These are phyloP conservation scores for Chenopodium album DNA, from an alignment of 148 eudicot species.

Conservation along the genomic window DNA sequence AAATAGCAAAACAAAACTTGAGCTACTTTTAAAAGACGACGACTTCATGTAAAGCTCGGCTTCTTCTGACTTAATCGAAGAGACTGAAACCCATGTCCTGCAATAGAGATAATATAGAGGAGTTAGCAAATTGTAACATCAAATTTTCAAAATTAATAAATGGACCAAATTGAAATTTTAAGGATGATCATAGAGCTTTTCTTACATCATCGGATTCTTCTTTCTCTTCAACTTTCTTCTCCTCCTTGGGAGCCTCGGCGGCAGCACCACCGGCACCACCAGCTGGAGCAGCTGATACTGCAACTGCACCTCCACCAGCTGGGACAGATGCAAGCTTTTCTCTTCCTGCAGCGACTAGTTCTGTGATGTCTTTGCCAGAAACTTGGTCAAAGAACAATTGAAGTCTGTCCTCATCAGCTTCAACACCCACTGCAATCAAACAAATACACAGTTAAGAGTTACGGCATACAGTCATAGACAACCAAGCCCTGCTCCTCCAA, in stretches of 20 bases:
- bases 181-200: background rate
- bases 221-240: slow-evolving; percentile 82
- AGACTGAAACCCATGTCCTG: slow-evolving; percentile 93
- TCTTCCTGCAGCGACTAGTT: slow-evolving; percentile 74
- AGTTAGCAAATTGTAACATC: background rate
- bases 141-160: background rate
- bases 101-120: slow-evolving; percentile 23
- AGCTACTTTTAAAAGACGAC: background rate
- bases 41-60: background rate
- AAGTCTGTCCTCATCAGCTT: slow-evolving; percentile 64
- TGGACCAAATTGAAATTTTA: background rate
- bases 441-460: background rate
- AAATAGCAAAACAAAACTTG: slow-evolving; percentile 17
- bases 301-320: slow-evolving; percentile 73
- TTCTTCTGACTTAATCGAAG: slow-evolving; percentile 53
- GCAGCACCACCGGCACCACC: slow-evolving; percentile 53
- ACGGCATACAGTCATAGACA: background rate
- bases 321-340: slow-evolving; percentile 89
- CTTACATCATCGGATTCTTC: slow-evolving; percentile 87
- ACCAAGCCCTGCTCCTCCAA: too few relatives aligned
- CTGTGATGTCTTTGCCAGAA: slow-evolving; percentile 65
- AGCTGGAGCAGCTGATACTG: slow-evolving; percentile 51
- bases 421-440: slow-evolving; percentile 63
- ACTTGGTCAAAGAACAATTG: slow-evolving; percentile 60
- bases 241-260: slow-evolving; percentile 73